Conservation (phyloP, 768 basidiomycete genomes). For the Psilocybe cubensis region DNA sequence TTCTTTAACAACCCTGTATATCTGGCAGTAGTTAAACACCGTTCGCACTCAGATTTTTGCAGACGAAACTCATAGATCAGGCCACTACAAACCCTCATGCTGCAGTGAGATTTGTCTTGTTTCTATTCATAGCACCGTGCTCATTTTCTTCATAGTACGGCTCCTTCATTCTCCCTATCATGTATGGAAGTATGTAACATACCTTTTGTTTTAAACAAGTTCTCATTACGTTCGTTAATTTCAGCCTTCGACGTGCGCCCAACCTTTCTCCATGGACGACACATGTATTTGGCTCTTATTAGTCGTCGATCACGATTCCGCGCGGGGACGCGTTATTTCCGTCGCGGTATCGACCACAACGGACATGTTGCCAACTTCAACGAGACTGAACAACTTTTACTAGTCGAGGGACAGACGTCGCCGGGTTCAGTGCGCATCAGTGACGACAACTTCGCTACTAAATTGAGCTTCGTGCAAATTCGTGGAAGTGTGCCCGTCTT, state of each 20-base stretch:
- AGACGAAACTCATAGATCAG: conserved; percentile 59
- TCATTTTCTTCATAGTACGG: conserved; percentile 58
- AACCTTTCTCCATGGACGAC: conserved; percentile 73
- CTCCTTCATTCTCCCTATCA: conserved; percentile 87
- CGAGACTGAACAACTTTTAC: conserved; percentile 93
- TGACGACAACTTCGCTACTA: conserved; percentile 53
- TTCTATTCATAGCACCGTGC: neutral
- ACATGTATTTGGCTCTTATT: conserved; percentile 84
- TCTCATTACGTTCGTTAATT: conserved; percentile 1
- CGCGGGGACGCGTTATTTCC: conserved; percentile 96
- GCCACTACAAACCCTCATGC: conserved; percentile 46
- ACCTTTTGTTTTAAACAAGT: neutral
- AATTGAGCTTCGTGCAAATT: conserved; percentile 90
- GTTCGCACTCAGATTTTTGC: conserved; percentile 47
- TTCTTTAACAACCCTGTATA: neutral
- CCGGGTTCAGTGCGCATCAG: conserved; percentile 39
- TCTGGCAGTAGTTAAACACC: neutral
- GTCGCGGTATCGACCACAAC: conserved; percentile 86
- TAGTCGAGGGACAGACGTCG: conserved; percentile 64
- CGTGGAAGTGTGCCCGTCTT: conserved; percentile 93
- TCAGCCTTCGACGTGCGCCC: conserved; percentile 87
- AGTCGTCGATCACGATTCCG: conserved; percentile 93
- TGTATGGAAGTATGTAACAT: conserved; percentile 86
- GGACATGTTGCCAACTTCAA: conserved; percentile 98
- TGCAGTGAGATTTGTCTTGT: conserved; percentile 48